Evolutionary conservation across 371 early-diverging fungal genomes (phyloP).

Genomic region (Lichtheimia hyalospora): DNA sequence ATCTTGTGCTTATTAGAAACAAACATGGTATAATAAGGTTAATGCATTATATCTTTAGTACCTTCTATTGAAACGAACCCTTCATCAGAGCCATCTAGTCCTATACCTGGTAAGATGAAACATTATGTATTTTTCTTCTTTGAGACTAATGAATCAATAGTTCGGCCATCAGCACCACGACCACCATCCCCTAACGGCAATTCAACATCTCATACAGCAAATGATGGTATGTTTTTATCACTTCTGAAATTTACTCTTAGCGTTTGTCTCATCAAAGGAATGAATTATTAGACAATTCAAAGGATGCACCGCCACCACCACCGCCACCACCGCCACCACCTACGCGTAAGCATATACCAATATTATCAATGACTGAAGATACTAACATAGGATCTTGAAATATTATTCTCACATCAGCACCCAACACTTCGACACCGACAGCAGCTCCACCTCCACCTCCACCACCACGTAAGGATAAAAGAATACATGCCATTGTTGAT

Average conservation of each 20-base stretch:
- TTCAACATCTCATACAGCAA: no score
- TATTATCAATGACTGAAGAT: no score
- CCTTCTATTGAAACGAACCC: conserved; percentile 1
- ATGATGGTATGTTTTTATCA: no score
- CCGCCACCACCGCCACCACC: neutral
- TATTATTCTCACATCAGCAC: no score
- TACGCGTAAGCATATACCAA: no score
- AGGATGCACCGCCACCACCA: conserved; percentile 3
- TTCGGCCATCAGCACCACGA: neutral
- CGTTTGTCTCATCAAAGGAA: no score
- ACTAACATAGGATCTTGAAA: no score
- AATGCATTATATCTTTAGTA: neutral
- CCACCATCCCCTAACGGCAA: conserved; percentile 9
- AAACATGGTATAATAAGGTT: neutral
- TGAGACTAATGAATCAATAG: neutral
- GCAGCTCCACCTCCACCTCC: conserved; percentile 8
- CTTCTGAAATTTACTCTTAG: no score
- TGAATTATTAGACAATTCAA: neutral
- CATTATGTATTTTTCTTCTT: neutral
- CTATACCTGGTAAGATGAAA: conserved; percentile 7
- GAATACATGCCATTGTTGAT: no score
- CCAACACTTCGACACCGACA: neutral
- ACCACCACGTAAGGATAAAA: conserved; percentile 2
- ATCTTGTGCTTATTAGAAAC: neutral
- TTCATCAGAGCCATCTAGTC: conserved; percentile 8